These are phyloP conservation scores for Naumovozyma castellii DNA, from an alignment of 805 yeast species.

Conservation along the genomic window DNA sequence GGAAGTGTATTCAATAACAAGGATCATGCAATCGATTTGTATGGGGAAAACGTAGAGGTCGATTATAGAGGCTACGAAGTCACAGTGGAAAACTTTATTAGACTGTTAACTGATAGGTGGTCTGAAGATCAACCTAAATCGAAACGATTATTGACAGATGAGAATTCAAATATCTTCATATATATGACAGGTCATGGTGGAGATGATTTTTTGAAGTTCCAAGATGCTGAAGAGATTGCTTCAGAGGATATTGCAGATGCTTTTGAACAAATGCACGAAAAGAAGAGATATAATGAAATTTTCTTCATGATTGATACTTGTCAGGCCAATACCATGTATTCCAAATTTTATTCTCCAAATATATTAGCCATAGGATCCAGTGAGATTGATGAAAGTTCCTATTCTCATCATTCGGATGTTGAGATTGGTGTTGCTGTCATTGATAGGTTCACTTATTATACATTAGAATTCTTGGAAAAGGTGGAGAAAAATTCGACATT, in stretches of 20 bases:
- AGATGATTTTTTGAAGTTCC: slow-evolving; percentile 91
- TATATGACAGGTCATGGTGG: slow-evolving; percentile 99
- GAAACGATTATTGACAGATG: slow-evolving; percentile 84
- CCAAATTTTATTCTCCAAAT: slow-evolving; percentile 85
- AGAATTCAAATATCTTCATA: slow-evolving; percentile 84
- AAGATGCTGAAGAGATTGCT: slow-evolving; percentile 96
- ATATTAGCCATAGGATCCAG: slow-evolving; percentile 89
- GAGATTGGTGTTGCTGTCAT: slow-evolving; percentile 97
- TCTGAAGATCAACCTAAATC: slow-evolving; percentile 88
- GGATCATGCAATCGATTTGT: slow-evolving; percentile 83
- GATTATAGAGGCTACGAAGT: slow-evolving; percentile 97
- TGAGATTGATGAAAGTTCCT: slow-evolving; percentile 76
- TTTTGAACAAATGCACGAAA: slow-evolving; percentile 92
- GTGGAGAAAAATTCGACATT: slow-evolving; percentile 64
- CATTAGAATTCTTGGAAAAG: slow-evolving; percentile 76
- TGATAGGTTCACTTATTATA: slow-evolving; percentile 90
- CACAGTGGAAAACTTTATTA: slow-evolving; percentile 91
- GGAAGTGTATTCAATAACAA: slow-evolving; percentile 93
- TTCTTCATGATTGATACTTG: slow-evolving; percentile 98
- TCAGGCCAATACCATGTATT: slow-evolving; percentile 97
- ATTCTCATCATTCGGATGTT: slow-evolving; percentile 90
- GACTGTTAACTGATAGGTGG: slow-evolving; percentile 92
- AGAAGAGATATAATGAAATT: slow-evolving; percentile 88
- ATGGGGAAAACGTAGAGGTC: slow-evolving; percentile 91
- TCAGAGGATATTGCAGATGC: slow-evolving; percentile 96